Percentiles rank a stretch among this genome's conserved stretches.
These are phyloP conservation scores for Globisporangium acanthophoron DNA, from an alignment of 352 stramenopile genomes.

Conservation along the genomic window DNA sequence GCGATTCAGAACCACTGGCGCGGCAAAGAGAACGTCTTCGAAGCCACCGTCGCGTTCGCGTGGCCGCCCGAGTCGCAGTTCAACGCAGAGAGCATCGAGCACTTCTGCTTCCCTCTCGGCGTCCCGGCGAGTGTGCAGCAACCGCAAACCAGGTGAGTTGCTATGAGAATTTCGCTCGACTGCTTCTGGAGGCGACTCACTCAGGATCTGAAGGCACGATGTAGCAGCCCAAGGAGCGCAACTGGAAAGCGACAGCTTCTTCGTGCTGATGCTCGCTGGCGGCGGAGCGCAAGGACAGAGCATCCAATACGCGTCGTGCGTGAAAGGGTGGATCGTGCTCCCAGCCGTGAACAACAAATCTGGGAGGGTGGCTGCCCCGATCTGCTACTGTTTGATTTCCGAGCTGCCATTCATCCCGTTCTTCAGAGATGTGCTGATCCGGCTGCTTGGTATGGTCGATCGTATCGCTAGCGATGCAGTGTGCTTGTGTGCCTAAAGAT, in stretches of 20 bases:
- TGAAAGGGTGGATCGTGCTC: slow-evolving; percentile 32
- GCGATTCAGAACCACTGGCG: slow-evolving; percentile 38
- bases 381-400: slow-evolving; percentile 51
- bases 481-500: background rate
- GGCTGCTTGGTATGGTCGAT: slow-evolving; percentile 21
- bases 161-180: background rate
- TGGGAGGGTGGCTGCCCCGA: slow-evolving; percentile 16
- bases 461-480: background rate
- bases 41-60: slow-evolving; percentile 54
- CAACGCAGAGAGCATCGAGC: slow-evolving; percentile 60
- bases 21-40: slow-evolving; percentile 36
- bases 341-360: slow-evolving; percentile 6
- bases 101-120: slow-evolving; percentile 62
- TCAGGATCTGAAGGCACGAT: background rate
- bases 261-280: slow-evolving; percentile 48
- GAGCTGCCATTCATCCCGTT: slow-evolving; percentile 40
- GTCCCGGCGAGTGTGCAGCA: background rate
- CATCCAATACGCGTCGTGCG: slow-evolving; percentile 51
- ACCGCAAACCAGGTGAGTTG: background rate
- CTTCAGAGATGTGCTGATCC: slow-evolving; percentile 26
- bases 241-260: slow-evolving; percentile 21
- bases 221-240: background rate
- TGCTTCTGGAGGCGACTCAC: background rate
- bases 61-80: slow-evolving; percentile 64
- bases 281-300: slow-evolving; percentile 39